Conservation (phyloP, 2,329 filamentous ascomycete species). For the Curvularia sp. region DNA sequence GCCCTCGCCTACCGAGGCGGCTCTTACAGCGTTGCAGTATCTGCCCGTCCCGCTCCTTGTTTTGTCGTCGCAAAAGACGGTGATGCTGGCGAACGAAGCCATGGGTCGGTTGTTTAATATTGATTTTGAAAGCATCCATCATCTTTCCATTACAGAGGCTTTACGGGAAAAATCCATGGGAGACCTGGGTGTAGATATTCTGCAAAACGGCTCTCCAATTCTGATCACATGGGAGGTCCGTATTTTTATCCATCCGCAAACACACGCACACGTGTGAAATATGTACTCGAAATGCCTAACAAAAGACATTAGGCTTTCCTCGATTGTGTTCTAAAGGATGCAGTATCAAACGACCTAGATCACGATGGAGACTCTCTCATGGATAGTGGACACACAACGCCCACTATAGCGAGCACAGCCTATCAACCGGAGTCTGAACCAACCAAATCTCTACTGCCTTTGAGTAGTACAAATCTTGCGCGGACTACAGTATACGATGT, state of each 20-base stretch:
- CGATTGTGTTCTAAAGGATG: constrained; percentile 53
- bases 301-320: constrained; percentile 50
- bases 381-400: constrained; percentile 40
- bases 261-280: neutral
- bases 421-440: constrained; percentile 13
- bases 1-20: constrained; percentile 40
- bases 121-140: constrained; percentile 53
- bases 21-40: constrained; percentile 69
- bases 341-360: constrained; percentile 20
- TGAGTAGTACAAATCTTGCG: constrained; percentile 48
- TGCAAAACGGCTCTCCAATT: constrained; percentile 68
- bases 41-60: constrained; percentile 75
- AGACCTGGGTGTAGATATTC: constrained; percentile 75
- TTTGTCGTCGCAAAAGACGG: constrained; percentile 70
- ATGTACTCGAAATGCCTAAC: neutral
- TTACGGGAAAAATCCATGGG: constrained; percentile 71
- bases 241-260: neutral
- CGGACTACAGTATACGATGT: constrained; percentile 63
- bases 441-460: constrained; percentile 25
- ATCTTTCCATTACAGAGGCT: constrained; percentile 61
- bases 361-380: constrained; percentile 20
- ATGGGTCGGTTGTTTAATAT: constrained; percentile 73
- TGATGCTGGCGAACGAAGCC: constrained; percentile 77
- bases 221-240: constrained; percentile 59
- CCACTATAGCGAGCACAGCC: constrained; percentile 29